Percentiles rank a stretch among this genome's conserved stretches.
Evolutionary conservation across 257 asterid genomes (phyloP).

Genomic region (Pogostemon cablin): DNA sequence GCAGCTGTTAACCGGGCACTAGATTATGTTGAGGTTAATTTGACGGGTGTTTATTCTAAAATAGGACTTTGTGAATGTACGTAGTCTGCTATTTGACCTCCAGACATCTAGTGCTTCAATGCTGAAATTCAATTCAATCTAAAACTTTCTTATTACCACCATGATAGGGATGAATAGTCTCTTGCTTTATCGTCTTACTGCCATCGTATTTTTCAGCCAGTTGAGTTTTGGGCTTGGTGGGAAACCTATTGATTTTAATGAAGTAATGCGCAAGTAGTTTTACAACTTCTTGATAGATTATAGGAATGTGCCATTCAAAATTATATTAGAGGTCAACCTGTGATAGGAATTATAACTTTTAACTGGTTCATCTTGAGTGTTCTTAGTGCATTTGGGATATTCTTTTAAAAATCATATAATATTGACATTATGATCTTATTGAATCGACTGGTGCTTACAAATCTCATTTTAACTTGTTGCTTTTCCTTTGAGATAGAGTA

Average conservation of each 20-base stretch:
- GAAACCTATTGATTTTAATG: not conserved
- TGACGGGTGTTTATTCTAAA: not conserved
- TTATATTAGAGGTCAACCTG: not conserved
- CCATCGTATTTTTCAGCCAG: not conserved
- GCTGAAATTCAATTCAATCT: not conserved
- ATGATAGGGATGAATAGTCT: not conserved
- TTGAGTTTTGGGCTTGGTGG: slow-evolving; percentile 5
- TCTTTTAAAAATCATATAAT: not conserved
- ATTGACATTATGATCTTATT: not conserved
- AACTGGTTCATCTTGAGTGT: slow-evolving; percentile 7
- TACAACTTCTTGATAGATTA: not conserved
- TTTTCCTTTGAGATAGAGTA: not conserved
- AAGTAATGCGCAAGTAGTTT: not conserved
- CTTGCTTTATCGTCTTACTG: not conserved
- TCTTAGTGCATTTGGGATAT: not conserved
- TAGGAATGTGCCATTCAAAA: not conserved
- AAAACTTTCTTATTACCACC: not conserved
- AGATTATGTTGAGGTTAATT: not conserved
- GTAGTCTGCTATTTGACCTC: not conserved
- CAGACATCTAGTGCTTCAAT: not conserved
- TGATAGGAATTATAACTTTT: not conserved
- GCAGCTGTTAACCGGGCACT: not conserved
- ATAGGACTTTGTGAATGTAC: slow-evolving; percentile 4
- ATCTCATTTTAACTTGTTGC: not conserved
- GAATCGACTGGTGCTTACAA: not conserved